A percentile compares a stretch with the other conserved stretches of the same genome.
Conservation (phyloP, 2,329 filamentous ascomycete species). For the Penicillium sp. region DNA sequence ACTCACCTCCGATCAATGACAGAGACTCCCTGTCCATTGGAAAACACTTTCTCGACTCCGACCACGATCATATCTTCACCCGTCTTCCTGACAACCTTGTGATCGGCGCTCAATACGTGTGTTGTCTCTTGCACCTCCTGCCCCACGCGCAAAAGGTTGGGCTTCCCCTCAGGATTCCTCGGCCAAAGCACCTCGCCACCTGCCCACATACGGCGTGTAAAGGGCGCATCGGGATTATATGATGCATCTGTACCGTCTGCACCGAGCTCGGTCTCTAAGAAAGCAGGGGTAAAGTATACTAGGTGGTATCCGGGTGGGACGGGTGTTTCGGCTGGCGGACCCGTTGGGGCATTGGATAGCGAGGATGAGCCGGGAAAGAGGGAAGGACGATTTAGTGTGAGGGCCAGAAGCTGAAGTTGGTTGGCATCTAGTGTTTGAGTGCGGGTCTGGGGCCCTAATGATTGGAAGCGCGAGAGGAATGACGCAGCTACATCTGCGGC, state of each 20-base stretch:
- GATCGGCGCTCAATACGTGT: constrained; percentile 52
- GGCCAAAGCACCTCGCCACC: constrained; percentile 61
- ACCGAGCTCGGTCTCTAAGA: constrained; percentile 57
- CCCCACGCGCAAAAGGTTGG: constrained; percentile 53
- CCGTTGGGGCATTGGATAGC: constrained; percentile 39
- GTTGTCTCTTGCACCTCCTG: constrained; percentile 60
- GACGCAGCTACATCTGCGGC: constrained; percentile 31
- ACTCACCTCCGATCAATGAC: constrained; percentile 56
- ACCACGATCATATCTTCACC: constrained; percentile 66
- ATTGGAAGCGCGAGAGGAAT: constrained; percentile 46
- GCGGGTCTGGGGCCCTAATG: constrained; percentile 43
- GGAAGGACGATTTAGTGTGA: constrained; percentile 56
- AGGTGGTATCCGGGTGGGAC: constrained; percentile 63
- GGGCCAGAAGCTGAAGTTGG: constrained; percentile 61
- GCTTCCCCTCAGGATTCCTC: constrained; percentile 25
- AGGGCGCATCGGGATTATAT: constrained; percentile 61
- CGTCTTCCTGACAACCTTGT: constrained; percentile 56
- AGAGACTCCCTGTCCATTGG: constrained; percentile 52
- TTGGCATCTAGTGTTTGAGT: constrained; percentile 61
- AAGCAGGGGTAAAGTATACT: constrained; percentile 62
- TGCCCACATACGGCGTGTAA: constrained; percentile 68
- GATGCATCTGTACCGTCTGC: constrained; percentile 61
- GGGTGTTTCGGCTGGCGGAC: constrained; percentile 45
- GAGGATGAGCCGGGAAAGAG: constrained; percentile 44
- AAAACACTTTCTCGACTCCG: constrained; percentile 62